Conservation (phyloP, 768 basidiomycete species). For the Lactarius indigo region DNA sequence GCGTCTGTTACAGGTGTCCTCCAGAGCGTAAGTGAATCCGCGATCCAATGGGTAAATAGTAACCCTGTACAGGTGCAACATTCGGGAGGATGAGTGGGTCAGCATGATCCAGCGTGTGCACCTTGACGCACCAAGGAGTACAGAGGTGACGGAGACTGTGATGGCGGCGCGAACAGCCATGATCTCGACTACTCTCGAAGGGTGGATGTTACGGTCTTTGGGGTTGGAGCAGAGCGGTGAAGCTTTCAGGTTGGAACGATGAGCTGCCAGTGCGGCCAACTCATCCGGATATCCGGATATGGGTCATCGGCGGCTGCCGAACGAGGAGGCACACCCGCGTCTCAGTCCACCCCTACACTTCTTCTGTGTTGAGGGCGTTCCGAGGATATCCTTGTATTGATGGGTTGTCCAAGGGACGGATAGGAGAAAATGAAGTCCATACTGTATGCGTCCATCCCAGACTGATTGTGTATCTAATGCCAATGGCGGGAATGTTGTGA, state of each 20-base stretch:
- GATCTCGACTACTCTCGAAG: conserved; percentile 4
- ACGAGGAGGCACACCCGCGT: no score
- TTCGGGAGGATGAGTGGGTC: conserved; percentile 10
- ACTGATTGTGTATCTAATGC: no score
- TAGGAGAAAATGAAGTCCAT: no score
- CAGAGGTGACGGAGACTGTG: conserved; percentile 74
- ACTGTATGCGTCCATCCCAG: no score
- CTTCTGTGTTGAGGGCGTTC: no score
- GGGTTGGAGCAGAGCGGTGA: neutral
- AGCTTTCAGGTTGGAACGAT: neutral
- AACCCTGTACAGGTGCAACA: conserved; percentile 46
- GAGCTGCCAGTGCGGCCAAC: neutral
- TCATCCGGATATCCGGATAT: no score
- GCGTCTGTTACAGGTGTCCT: conserved; percentile 80
- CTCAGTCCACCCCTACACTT: no score
- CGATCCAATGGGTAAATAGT: conserved; percentile 88
- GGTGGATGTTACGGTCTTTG: neutral
- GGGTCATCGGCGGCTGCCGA: no score
- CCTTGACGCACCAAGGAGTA: conserved; percentile 61
- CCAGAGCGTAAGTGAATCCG: conserved; percentile 89
- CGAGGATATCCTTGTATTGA: no score
- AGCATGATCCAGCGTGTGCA: neutral
- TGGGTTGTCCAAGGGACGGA: no score
- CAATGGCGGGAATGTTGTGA: no score
- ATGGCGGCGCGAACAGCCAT: conserved; percentile 66